A percentile compares a stretch with the other conserved stretches of the same genome.
Conservation (phyloP, 768 basidiomycete species). For the Xanthoconium purpureum region DNA sequence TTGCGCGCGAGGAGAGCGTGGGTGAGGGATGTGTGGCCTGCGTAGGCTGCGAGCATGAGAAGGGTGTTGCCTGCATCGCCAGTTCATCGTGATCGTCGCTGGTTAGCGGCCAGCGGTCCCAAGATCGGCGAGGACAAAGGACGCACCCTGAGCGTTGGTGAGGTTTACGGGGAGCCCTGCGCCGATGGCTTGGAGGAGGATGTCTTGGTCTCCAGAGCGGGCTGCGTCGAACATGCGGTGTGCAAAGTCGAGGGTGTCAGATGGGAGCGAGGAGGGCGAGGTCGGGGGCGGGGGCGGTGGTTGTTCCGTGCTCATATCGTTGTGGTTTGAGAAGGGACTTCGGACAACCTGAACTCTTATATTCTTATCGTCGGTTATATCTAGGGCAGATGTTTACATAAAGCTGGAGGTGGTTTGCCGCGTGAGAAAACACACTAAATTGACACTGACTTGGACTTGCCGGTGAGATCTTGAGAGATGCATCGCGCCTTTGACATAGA, state of each 20-base stretch:
- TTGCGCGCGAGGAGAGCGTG: conserved; percentile 51
- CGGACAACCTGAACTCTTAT: too few relatives aligned
- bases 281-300: conserved; percentile 26
- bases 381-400: too few relatives aligned
- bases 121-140: not conserved
- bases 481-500: too few relatives aligned
- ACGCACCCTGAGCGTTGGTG: conserved; percentile 64
- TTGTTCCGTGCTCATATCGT: too few relatives aligned
- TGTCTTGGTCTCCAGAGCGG: conserved; percentile 49
- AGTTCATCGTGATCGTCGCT: not conserved
- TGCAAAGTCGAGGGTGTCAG: conserved; percentile 48
- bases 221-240: conserved; percentile 76
- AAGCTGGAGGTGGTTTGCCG: too few relatives aligned
- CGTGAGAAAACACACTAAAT: too few relatives aligned
- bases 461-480: too few relatives aligned
- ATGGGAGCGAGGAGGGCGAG: conserved; percentile 23
- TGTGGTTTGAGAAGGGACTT: too few relatives aligned
- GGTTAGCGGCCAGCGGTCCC: too few relatives aligned
- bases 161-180: conserved; percentile 70
- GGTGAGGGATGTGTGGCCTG: conserved; percentile 57
- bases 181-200: conserved; percentile 60
- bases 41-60: conserved; percentile 75
- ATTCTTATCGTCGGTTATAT: too few relatives aligned
- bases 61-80: conserved; percentile 61
- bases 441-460: too few relatives aligned